Base-by-base conservation (phyloP, 257 asterid species). In the Verbena officinalis region DNA sequence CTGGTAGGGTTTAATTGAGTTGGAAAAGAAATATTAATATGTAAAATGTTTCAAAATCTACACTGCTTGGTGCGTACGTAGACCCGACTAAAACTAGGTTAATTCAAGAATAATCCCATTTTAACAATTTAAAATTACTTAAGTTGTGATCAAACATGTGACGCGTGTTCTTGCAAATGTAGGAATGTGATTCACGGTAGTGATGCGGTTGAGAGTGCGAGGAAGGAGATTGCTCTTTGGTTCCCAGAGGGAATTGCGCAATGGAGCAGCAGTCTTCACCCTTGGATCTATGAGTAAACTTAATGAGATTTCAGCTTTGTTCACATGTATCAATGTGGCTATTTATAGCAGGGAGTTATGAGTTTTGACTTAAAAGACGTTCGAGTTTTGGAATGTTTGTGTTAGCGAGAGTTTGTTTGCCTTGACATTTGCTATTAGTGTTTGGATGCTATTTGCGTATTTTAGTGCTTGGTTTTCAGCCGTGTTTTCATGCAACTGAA, bases 131-230 rank as follows among this genome's bases (percentile, higher is more conserved):
- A 27, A 27, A 2, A 27, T 2, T 27, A 27, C 33, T 2, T 27
- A 27, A 27, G 2, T 27, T 27, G 33, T 27, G 33, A 27, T 27
- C 33, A 27, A 27, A 27, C 2, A 27, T 27, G 33, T 27, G 33
- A 27, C 5, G 5, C 5, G 33, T 27, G 5, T 27, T 5, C 5
- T 27, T 27, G 2, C 33, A 27, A 9, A 36, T 36, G 78, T 78
- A 90, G 99, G 89, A 93, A 93, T 38, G 87, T 93, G 38, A 90
- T 93, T 68, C 97, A 93, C 15, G 96, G 98, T 5, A 89, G 97
- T 61, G 98, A 93, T 71, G 78, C 94, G 2, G 96, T 93, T 24
- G 96, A 89, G 90, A 93, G 95, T 43, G 97, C 76, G 8, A 78
- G 79, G 72, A 93, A 93, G 72, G 96, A 90, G 74, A 90, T 93